Evolutionary conservation across 83 land plant species (phyloP).

Genomic region (Diphasiastrum complanatum): DNA sequence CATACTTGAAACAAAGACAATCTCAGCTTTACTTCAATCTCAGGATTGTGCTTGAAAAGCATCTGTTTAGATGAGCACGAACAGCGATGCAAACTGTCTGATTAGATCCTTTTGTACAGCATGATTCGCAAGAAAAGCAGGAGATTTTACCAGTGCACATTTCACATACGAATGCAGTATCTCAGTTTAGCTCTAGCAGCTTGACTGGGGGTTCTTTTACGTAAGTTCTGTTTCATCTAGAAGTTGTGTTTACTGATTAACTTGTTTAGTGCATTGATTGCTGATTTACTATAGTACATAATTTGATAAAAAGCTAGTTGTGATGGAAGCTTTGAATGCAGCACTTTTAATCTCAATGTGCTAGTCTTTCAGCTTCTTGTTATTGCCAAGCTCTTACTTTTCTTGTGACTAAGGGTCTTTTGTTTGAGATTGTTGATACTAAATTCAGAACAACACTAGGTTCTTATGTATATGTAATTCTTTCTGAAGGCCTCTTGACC

Average conservation of each 20-base stretch:
- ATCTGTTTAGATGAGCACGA: background rate
- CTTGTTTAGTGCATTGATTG: background rate
- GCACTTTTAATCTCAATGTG: too few relatives aligned
- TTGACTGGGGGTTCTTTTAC: background rate
- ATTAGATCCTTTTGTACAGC: conserved; percentile 5
- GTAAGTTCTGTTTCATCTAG: background rate
- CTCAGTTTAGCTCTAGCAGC: conserved; percentile 19
- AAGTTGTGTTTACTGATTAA: background rate
- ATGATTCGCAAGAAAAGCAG: conserved; percentile 13
- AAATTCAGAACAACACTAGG: background rate
- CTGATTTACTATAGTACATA: too few relatives aligned
- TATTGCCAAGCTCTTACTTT: too few relatives aligned
- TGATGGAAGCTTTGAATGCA: too few relatives aligned
- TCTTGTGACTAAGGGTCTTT: too few relatives aligned
- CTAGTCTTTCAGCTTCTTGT: too few relatives aligned
- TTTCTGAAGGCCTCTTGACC: conserved; percentile 31
- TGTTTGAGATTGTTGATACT: too few relatives aligned
- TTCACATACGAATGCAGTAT: conserved; percentile 21
- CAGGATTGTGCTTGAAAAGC: too few relatives aligned
- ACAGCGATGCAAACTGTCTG: background rate
- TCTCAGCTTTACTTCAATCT: too few relatives aligned
- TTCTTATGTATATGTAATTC: too few relatives aligned
- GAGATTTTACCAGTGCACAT: conserved; percentile 12
- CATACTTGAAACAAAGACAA: too few relatives aligned
- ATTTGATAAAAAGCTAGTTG: too few relatives aligned